Evolutionary conservation across 208 protist genomes (phyloP), one percentile per base, ranked within the genome.

Genomic region (Acanthamoeba divionensis): DNA sequence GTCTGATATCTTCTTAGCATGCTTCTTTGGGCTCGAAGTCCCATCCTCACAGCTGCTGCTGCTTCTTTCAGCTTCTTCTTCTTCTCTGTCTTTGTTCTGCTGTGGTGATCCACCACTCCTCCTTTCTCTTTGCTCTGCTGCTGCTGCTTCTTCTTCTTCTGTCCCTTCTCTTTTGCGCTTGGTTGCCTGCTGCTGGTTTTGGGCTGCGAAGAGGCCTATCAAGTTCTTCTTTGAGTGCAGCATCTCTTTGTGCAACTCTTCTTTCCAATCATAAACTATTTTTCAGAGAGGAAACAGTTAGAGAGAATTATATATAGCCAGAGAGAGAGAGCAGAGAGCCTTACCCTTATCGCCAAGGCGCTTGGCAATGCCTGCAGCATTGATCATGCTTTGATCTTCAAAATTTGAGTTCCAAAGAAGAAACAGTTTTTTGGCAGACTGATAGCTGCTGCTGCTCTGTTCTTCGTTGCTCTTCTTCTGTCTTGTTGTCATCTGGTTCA

Each of bases 401-500:
- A 48, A 87, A 57, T 87, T 87, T 33, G 77, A 69, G 55, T 87
- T 87, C 77, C 77, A n/a, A 26, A 87, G 77, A 62, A 55, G 15
- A 9, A 5, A 26, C 77, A 31, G 10, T 77, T 36, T 29, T 29
- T 45, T 50, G 65, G 7, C 48, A 5, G 65, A 24, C 29, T 41
- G 18, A 67, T 41, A 9, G n/a, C 8, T 10, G 13, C 10, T 18
- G 8, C 15, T 24, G 36, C 26, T 67, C 13, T 18, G 9, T 41
- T 9, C 15, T 33, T 18, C n/a, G 24, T 18, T 9, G 8, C 21
- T 8, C 10, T 45, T 9, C 9, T 33, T 9, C 7, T 10, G 67
- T 41, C 12, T n/a, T 12, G 52, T 57, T 57, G 13, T n/a, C 57
- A n/a, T 3, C 29, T 48, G 24, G 9, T 57, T 21, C 2, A 82